These are phyloP conservation scores for Umbilicus rupestris DNA, from an alignment of 164 flowering plant species.

Conservation along the genomic window DNA sequence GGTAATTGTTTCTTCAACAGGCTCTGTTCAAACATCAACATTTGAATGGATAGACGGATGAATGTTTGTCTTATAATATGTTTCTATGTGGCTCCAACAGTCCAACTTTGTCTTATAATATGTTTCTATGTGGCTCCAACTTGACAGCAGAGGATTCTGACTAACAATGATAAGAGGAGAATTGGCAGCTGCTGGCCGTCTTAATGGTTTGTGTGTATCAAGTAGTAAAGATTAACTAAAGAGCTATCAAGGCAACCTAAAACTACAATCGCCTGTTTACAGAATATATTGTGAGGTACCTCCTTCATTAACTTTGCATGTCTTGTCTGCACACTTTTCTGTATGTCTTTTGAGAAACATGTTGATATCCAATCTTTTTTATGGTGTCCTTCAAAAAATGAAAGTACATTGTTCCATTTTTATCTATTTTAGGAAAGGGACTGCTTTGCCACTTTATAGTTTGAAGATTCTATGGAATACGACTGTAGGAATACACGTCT, in stretches of 20 bases:
- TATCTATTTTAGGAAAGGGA: background rate
- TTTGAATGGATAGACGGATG: background rate
- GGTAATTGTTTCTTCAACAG: too few relatives aligned
- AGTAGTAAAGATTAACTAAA: background rate
- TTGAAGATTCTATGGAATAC: background rate
- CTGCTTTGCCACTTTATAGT: background rate
- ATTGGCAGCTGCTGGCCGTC: background rate
- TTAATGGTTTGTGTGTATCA: background rate
- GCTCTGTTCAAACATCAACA: background rate
- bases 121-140: background rate
- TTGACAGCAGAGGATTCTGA: background rate
- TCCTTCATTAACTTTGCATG: background rate
- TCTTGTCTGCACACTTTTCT: background rate
- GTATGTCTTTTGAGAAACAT: background rate
- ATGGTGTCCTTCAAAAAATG: background rate
- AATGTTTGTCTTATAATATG: background rate
- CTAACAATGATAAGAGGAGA: background rate
- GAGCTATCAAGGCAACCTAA: background rate
- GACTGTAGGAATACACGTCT: background rate
- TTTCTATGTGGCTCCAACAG: too few relatives aligned
- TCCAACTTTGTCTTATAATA: too few relatives aligned
- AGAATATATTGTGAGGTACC: background rate
- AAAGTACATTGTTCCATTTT: background rate
- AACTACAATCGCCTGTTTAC: background rate
- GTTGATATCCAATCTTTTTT: background rate